These are phyloP conservation scores for Phialocephala subalpina DNA, from an alignment of 2,329 filamentous ascomycete genomes.

Conservation along the genomic window DNA sequence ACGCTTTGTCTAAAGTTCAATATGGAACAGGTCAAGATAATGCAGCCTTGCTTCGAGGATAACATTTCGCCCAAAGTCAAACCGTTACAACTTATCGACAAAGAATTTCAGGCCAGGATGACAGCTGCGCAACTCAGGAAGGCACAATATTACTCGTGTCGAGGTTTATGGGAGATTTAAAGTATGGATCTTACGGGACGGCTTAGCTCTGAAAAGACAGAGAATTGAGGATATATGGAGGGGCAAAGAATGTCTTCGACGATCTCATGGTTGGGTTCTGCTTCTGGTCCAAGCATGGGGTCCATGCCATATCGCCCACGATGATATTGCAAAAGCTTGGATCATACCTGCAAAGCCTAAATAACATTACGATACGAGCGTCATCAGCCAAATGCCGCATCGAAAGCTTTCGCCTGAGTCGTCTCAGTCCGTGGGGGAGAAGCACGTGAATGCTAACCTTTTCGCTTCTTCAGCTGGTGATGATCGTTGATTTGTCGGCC, in stretches of 20 bases:
- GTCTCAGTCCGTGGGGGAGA: not conserved
- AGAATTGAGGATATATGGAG: not conserved
- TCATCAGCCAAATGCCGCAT: conserved; percentile 1
- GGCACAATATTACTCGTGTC: too few species aligned
- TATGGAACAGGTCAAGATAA: too few species aligned
- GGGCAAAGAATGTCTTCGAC: not conserved
- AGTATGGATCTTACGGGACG: too few species aligned
- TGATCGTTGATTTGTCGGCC: not conserved
- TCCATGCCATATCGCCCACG: not conserved
- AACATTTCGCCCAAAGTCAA: too few species aligned
- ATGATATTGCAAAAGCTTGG: not conserved
- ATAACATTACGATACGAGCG: not conserved
- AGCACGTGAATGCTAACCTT: not conserved
- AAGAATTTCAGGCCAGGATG: too few species aligned
- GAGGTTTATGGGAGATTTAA: too few species aligned
- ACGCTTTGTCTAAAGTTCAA: too few species aligned
- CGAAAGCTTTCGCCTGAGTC: not conserved
- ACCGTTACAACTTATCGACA: too few species aligned
- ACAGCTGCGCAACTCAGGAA: too few species aligned
- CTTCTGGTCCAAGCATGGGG: not conserved
- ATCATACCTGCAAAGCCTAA: conserved; percentile 3
- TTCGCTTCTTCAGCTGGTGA: not conserved
- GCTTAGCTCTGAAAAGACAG: not conserved
- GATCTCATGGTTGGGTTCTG: not conserved
- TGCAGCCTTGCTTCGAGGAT: too few species aligned